Percentiles rank a stretch among this genome's conserved stretches.
phyloP scores from a whole-genome alignment of 352 stramenopile species.

The Globisporangium okanoganense region DNA sequence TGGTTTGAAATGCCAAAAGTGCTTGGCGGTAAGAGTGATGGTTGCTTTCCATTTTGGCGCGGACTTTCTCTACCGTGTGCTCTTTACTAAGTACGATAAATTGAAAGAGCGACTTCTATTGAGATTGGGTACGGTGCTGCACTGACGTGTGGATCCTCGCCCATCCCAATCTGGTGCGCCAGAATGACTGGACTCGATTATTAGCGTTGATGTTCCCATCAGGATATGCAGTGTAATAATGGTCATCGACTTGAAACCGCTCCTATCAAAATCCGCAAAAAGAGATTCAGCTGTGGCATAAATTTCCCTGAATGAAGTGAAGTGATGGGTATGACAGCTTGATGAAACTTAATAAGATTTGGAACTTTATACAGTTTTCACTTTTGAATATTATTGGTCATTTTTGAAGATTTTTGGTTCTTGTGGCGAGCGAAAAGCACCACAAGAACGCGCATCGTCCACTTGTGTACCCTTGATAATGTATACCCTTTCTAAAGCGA shows the following conservation, averaged over 20 bases:
- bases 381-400: too few species aligned
- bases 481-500: not conserved
- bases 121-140: not conserved
- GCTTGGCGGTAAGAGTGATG: slow-evolving; percentile 5
- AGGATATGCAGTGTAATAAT: too few species aligned
- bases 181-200: slow-evolving; percentile 19
- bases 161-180: not conserved
- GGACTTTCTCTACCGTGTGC: not conserved
- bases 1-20: slow-evolving; percentile 2
- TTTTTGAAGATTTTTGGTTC: slow-evolving; percentile 10
- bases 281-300: not conserved
- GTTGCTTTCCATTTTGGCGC: slow-evolving; percentile 7
- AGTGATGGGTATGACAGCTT: slow-evolving; percentile 17
- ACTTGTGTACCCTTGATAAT: not conserved
- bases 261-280: slow-evolving; percentile 19
- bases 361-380: slow-evolving; percentile 12
- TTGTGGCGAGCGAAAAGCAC: slow-evolving; percentile 5
- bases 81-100: slow-evolving; percentile 6
- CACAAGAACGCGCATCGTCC: not conserved
- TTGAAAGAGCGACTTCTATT: slow-evolving; percentile 13
- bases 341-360: slow-evolving; percentile 14
- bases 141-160: not conserved
- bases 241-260: not conserved
- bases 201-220: not conserved
- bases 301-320: slow-evolving; percentile 18